Percentiles rank a stretch among this genome's conserved stretches.
Conservation (phyloP, 192 early-diverging fungal genomes). For the Rhizophagus clarus region DNA sequence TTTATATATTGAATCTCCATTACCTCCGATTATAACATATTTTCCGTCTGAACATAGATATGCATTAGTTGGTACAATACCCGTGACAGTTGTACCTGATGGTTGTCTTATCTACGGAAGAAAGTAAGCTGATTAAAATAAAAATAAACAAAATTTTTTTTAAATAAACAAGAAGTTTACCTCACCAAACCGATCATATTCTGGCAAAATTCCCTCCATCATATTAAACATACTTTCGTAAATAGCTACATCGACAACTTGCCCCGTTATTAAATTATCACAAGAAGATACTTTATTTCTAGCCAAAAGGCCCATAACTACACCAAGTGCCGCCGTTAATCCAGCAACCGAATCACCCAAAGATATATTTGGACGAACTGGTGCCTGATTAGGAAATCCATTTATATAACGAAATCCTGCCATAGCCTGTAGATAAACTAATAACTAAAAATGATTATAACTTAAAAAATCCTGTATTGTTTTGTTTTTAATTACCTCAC, state of each 20-base stretch:
- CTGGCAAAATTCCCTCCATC: slow-evolving; percentile 53
- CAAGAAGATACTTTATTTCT: slow-evolving; percentile 36
- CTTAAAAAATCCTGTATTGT: too few relatives aligned
- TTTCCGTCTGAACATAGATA: slow-evolving; percentile 50
- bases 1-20: slow-evolving; percentile 53
- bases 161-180: slow-evolving; percentile 11
- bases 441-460: background rate
- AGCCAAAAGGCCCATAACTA: slow-evolving; percentile 40
- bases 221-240: slow-evolving; percentile 53
- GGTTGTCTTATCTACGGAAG: slow-evolving; percentile 44
- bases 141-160: background rate
- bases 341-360: slow-evolving; percentile 55
- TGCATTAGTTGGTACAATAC: slow-evolving; percentile 52
- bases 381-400: slow-evolving; percentile 44
- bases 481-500: slow-evolving; percentile 41
- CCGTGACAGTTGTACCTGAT: slow-evolving; percentile 54
- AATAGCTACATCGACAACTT: slow-evolving; percentile 55
- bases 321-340: slow-evolving; percentile 49
- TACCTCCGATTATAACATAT: slow-evolving; percentile 55
- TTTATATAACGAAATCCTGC: slow-evolving; percentile 49
- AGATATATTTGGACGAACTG: slow-evolving; percentile 55
- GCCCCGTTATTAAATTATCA: slow-evolving; percentile 33
- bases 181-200: slow-evolving; percentile 50
- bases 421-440: slow-evolving; percentile 35
- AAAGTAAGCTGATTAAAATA: background rate